Conservation (phyloP, 768 basidiomycete genomes). For the Tricholoma hemisulphureum region DNA sequence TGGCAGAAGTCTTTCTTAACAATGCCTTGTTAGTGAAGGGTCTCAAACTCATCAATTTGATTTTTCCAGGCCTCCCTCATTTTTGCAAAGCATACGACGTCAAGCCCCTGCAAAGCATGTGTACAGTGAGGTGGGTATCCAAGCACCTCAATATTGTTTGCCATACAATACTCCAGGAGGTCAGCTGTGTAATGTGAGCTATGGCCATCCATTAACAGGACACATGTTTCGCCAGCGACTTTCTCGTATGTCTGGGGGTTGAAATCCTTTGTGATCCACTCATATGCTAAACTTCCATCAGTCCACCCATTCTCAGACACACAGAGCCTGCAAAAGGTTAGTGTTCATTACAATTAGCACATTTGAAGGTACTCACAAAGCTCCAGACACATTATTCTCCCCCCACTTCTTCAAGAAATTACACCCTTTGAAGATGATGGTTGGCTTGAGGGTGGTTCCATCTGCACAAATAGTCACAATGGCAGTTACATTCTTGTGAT, state of each 20-base stretch:
- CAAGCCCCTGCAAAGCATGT: conserved; percentile 26
- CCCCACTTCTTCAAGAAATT: conserved; percentile 29
- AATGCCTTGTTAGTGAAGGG: conserved; percentile 14
- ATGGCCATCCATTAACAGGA: too few species aligned
- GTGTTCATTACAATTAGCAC: background rate
- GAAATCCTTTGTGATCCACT: conserved; percentile 31
- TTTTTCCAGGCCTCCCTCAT: too few species aligned
- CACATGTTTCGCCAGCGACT: conserved; percentile 24
- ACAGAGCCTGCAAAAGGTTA: conserved; percentile 16
- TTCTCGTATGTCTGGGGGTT: conserved; percentile 34
- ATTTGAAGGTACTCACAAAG: conserved; percentile 24
- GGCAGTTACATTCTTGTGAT: conserved; percentile 33
- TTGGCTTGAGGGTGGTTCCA: too few species aligned
- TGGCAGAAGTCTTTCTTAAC: conserved; percentile 14
- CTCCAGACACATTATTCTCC: conserved; percentile 33
- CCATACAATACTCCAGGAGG: conserved; percentile 31
- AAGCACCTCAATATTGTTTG: conserved; percentile 37
- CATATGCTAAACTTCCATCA: conserved; percentile 18
- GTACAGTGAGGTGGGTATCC: too few species aligned
- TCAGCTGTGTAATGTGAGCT: too few species aligned
- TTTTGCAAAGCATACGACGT: conserved; percentile 41
- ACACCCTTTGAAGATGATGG: conserved; percentile 42
- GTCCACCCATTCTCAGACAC: conserved; percentile 32
- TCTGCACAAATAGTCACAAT: too few species aligned
- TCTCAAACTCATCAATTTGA: conserved; percentile 25